Evolutionary conservation across 805 yeast genomes (phyloP).

Genomic region (Nadsonia fulvescens): DNA sequence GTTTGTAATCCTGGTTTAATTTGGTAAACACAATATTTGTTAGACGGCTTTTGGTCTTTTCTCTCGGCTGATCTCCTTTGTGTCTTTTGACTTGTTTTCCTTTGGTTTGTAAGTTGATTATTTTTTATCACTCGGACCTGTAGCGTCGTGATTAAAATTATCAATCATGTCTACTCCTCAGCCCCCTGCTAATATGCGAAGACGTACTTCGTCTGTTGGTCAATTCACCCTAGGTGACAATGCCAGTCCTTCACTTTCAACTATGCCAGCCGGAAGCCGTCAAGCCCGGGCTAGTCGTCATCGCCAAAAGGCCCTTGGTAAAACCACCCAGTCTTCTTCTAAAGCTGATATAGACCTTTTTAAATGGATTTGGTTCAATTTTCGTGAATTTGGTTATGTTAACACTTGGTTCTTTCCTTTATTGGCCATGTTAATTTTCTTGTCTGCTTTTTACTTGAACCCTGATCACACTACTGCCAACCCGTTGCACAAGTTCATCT

Average conservation of each 20-base stretch:
- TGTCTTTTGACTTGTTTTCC: constrained; percentile 2
- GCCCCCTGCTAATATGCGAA: constrained; percentile 1
- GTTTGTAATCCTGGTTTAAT: no score
- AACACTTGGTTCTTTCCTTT: constrained; percentile 61
- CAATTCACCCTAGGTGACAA: constrained; percentile 59
- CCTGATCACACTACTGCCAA: constrained; percentile 42
- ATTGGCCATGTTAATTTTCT: constrained; percentile 25
- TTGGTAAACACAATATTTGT: no score
- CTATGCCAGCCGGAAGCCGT: constrained; percentile 35
- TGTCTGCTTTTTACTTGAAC: constrained; percentile 29
- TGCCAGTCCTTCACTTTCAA: constrained; percentile 44
- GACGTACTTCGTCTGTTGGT: constrained; percentile 59
- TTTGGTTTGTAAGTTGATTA: constrained; percentile 1
- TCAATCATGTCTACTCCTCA: neutral
- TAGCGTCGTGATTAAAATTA: constrained; percentile 1
- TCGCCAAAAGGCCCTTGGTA: constrained; percentile 18
- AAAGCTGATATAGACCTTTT: no score
- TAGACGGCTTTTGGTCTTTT: no score
- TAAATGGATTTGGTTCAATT: constrained; percentile 31
- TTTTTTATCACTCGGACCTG: neutral
- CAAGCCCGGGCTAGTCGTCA: constrained; percentile 23
- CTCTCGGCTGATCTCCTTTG: neutral
- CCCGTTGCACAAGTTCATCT: constrained; percentile 42
- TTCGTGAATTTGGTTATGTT: constrained; percentile 36
- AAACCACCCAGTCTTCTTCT: constrained; percentile 6